A percentile compares a stretch with the other conserved stretches of the same genome.
These are phyloP conservation scores for Selaginella tamariscina DNA, from an alignment of 75 land plant species.

Conservation along the genomic window DNA sequence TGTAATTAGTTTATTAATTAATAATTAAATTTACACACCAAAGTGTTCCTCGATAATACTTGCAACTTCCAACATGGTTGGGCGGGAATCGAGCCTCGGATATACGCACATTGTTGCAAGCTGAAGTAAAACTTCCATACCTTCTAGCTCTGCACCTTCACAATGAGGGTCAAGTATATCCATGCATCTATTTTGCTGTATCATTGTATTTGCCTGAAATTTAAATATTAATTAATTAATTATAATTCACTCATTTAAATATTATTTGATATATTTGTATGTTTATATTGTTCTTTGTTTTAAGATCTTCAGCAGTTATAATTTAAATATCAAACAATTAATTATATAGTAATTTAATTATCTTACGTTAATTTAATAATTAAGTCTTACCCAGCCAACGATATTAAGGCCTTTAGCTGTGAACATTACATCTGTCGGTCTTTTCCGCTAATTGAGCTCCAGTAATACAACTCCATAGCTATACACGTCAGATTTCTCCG, in stretches of 20 bases:
- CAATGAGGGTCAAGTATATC: slow-evolving; percentile 2
- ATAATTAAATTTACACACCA: too few species aligned
- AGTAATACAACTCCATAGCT: slow-evolving; percentile 10
- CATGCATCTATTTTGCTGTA: not conserved
- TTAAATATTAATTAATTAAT: not conserved
- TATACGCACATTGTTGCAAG: slow-evolving; percentile 6
- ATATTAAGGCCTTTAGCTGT: slow-evolving; percentile 2
- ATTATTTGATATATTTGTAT: too few species aligned
- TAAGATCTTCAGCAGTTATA: too few species aligned
- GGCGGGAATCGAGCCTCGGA: not conserved
- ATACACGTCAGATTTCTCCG: slow-evolving; percentile 4
- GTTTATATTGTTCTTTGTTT: not conserved
- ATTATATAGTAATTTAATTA: not conserved
- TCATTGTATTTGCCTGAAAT: not conserved
- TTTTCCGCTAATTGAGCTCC: not conserved
- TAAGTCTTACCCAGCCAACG: slow-evolving; percentile 7
- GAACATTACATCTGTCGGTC: not conserved
- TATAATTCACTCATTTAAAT: not conserved
- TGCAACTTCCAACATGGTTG: not conserved
- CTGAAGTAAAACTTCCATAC: not conserved
- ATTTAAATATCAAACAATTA: not conserved
- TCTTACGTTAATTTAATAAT: too few species aligned
- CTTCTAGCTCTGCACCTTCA: not conserved
- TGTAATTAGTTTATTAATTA: too few species aligned
- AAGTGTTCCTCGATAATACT: not conserved